phyloP scores from a whole-genome alignment of 768 basidiomycete species.

The Boletus pseudo-olivaceus region DNA sequence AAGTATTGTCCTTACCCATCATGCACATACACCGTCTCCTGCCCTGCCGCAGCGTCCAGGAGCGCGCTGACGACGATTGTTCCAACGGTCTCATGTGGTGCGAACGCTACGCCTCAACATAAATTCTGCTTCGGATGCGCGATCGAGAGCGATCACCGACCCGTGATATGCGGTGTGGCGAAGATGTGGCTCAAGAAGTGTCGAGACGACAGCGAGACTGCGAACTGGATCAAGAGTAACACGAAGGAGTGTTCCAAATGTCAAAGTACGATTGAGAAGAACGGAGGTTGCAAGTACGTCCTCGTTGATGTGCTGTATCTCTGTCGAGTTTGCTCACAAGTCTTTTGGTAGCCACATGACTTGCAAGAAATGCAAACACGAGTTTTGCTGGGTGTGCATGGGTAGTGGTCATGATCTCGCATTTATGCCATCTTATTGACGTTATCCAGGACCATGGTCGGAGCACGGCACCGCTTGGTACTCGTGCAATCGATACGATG shows the following conservation, averaged over 20 bases:
- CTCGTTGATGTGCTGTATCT: slow-evolving; percentile 68
- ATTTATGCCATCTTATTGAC: neutral
- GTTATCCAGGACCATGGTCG: slow-evolving; percentile 77
- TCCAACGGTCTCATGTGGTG: slow-evolving; percentile 85
- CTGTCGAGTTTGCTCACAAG: slow-evolving; percentile 21
- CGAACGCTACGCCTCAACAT: slow-evolving; percentile 54
- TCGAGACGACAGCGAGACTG: slow-evolving; percentile 95
- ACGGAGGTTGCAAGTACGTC: slow-evolving; percentile 98
- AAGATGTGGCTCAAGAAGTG: slow-evolving; percentile 97
- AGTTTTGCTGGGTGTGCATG: slow-evolving; percentile 99
- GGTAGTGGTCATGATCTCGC: slow-evolving; percentile 43
- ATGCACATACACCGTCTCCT: slow-evolving; percentile 93
- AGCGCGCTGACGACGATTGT: slow-evolving; percentile 72
- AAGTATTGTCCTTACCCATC: slow-evolving; percentile 95
- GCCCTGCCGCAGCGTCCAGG: slow-evolving; percentile 75
- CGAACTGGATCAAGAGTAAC: slow-evolving; percentile 99
- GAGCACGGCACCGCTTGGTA: slow-evolving; percentile 99
- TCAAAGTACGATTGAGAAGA: slow-evolving; percentile 99
- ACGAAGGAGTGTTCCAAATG: slow-evolving; percentile 98
- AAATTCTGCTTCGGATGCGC: slow-evolving; percentile 95
- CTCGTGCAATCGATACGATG: slow-evolving; percentile 96
- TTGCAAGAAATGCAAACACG: slow-evolving; percentile 98
- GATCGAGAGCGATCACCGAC: slow-evolving; percentile 86
- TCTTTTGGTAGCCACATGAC: slow-evolving; percentile 84
- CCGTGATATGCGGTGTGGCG: slow-evolving; percentile 84